phyloP scores from a whole-genome alignment of 805 yeast species.

The Cyberlindnera mycetangii region DNA sequence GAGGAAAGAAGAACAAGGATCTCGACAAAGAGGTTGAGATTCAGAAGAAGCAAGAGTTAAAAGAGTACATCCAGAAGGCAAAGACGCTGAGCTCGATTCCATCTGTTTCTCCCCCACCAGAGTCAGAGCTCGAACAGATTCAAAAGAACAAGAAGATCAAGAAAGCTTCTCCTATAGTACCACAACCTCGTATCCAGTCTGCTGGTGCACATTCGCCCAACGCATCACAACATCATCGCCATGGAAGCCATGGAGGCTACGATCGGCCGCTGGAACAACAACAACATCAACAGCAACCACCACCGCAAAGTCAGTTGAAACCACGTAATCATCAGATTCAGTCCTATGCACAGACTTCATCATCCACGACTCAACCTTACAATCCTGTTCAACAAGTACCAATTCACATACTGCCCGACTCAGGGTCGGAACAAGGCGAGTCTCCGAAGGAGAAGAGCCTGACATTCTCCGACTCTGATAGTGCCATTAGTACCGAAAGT shows the following conservation, averaged over 20 bases:
- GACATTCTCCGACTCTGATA: constrained; percentile 27
- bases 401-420: constrained; percentile 9
- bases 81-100: constrained; percentile 15
- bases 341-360: background rate
- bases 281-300: background rate
- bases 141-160: constrained; percentile 1
- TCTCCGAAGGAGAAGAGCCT: constrained; percentile 24
- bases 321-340: background rate
- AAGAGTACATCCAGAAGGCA: constrained; percentile 25
- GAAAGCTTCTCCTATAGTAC: background rate
- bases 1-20: constrained; percentile 29
- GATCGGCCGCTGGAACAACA: background rate
- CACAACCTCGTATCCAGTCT: background rate
- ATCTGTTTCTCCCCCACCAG: constrained; percentile 12
- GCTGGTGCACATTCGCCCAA: background rate
- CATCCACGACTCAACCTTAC: background rate
- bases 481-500: constrained; percentile 25
- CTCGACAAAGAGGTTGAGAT: constrained; percentile 24
- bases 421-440: constrained; percentile 15
- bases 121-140: constrained; percentile 2
- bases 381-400: constrained; percentile 5
- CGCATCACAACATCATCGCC: background rate
- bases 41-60: constrained; percentile 25
- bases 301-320: background rate
- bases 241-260: background rate